A percentile compares a stretch with the other conserved stretches of the same genome.
Evolutionary conservation across 257 asterid species (phyloP).

Genomic region (Echium plantagineum): DNA sequence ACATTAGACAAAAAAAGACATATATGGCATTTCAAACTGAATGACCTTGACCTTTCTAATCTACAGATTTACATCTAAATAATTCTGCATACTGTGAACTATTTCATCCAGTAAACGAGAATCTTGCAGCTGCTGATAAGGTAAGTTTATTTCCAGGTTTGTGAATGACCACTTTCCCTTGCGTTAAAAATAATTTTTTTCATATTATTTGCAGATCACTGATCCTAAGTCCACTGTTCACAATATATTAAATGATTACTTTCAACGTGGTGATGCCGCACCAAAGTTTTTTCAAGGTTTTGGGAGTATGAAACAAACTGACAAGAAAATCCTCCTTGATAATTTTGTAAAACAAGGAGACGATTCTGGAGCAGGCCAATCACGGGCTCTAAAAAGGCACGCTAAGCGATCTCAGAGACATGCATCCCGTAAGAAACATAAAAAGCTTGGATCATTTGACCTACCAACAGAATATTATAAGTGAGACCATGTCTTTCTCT

Average conservation of each 20-base stretch:
- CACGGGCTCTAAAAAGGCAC: slow-evolving; percentile 24
- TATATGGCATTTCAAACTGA: not conserved
- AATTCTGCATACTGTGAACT: slow-evolving; percentile 66
- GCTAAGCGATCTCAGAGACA: slow-evolving; percentile 71
- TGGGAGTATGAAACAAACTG: slow-evolving; percentile 44
- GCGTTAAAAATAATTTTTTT: not conserved
- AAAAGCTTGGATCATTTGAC: slow-evolving; percentile 45
- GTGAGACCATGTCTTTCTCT: slow-evolving; percentile 35
- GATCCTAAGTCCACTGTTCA: slow-evolving; percentile 32
- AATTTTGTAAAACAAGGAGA: slow-evolving; percentile 47
- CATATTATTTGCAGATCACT: slow-evolving; percentile 28
- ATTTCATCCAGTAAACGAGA: slow-evolving; percentile 44
- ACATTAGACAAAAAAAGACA: too few species aligned
- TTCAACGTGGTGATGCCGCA: slow-evolving; percentile 75
- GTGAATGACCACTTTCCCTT: not conserved
- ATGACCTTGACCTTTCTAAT: slow-evolving; percentile 6
- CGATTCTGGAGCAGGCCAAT: slow-evolving; percentile 16
- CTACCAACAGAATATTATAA: slow-evolving; percentile 52
- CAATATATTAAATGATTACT: slow-evolving; percentile 54
- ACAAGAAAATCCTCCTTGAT: slow-evolving; percentile 76
- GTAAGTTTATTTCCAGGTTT: slow-evolving; percentile 18
- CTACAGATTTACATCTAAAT: slow-evolving; percentile 34
- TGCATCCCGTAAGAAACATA: slow-evolving; percentile 65
- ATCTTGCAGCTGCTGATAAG: slow-evolving; percentile 37
- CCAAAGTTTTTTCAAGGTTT: slow-evolving; percentile 76